These are phyloP conservation scores for Phytophthora pseudosyringae DNA, from an alignment of 352 stramenopile genomes.

Conservation along the genomic window DNA sequence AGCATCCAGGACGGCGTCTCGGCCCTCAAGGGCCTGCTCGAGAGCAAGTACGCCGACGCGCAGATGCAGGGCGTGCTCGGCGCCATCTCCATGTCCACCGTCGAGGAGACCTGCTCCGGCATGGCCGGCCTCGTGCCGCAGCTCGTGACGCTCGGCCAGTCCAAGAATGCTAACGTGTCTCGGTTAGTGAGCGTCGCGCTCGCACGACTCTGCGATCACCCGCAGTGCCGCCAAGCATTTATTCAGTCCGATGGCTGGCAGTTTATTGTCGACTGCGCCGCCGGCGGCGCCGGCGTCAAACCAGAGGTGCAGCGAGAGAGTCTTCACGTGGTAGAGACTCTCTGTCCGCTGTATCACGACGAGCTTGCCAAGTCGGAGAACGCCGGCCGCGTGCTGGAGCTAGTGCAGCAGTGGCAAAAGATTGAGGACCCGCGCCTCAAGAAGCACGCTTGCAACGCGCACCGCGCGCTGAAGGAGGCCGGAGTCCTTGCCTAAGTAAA, in stretches of 20 bases:
- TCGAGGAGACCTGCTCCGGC: constrained; percentile 59
- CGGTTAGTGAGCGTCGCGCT: constrained; percentile 78
- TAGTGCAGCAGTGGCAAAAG: constrained; percentile 82
- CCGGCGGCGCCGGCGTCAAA: constrained; percentile 61
- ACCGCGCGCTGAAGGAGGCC: constrained; percentile 78
- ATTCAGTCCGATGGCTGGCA: constrained; percentile 83
- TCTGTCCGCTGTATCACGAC: constrained; percentile 84
- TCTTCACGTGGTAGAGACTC: constrained; percentile 87
- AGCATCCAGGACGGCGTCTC: constrained; percentile 65
- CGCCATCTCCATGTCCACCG: constrained; percentile 77
- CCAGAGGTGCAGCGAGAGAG: constrained; percentile 84
- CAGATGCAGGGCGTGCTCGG: constrained; percentile 87
- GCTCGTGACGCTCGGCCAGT: constrained; percentile 70
- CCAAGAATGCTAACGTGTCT: constrained; percentile 60
- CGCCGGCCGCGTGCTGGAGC: constrained; percentile 59
- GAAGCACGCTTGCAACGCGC: constrained; percentile 85
- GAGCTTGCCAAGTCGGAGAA: constrained; percentile 75
- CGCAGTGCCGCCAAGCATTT: constrained; percentile 84
- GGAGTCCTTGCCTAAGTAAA: constrained; percentile 75
- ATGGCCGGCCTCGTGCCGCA: constrained; percentile 76
- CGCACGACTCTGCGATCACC: constrained; percentile 83
- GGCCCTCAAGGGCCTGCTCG: constrained; percentile 71
- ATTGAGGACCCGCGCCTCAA: constrained; percentile 87
- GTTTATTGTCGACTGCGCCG: constrained; percentile 83
- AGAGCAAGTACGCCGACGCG: constrained; percentile 78